phyloP scores from a whole-genome alignment of 371 early-diverging fungal genomes.

The Mortierella sp. region DNA sequence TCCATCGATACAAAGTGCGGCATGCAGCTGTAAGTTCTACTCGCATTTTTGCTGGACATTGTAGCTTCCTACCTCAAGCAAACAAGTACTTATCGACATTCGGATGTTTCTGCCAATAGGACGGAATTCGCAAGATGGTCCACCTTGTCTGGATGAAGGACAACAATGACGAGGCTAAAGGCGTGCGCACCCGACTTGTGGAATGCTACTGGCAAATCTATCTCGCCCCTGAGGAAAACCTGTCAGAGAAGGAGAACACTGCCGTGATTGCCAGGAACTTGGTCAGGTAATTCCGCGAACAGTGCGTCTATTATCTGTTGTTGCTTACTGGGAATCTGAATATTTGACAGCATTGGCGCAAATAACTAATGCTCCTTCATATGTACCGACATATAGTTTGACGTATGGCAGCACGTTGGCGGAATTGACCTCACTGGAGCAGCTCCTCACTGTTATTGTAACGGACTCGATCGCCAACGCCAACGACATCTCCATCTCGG shows the following conservation, averaged over 20 bases:
- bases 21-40: conserved; percentile 70
- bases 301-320: no score
- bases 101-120: conserved; percentile 56
- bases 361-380: background rate
- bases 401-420: conserved; percentile 90
- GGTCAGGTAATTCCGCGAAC: conserved; percentile 60
- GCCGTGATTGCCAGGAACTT: conserved; percentile 78
- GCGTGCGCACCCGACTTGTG: conserved; percentile 84
- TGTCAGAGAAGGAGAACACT: conserved; percentile 71
- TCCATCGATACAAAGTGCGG: conserved; percentile 87
- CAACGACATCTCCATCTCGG: conserved; percentile 66
- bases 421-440: conserved; percentile 94
- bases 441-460: conserved; percentile 84
- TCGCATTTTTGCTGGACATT: background rate
- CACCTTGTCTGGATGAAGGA: conserved; percentile 96
- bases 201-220: conserved; percentile 86
- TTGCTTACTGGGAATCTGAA: no score
- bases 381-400: conserved; percentile 63
- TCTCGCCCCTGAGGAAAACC: conserved; percentile 73
- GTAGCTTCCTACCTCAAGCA: background rate
- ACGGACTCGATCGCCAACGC: conserved; percentile 56
- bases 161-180: conserved; percentile 84
- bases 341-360: background rate
- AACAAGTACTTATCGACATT: background rate
- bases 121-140: conserved; percentile 93